A percentile compares a stretch with the other conserved stretches of the same genome.
Evolutionary conservation across 2,329 filamentous ascomycete species (phyloP).

Genomic region (Microdochium trichocladiopsis): DNA sequence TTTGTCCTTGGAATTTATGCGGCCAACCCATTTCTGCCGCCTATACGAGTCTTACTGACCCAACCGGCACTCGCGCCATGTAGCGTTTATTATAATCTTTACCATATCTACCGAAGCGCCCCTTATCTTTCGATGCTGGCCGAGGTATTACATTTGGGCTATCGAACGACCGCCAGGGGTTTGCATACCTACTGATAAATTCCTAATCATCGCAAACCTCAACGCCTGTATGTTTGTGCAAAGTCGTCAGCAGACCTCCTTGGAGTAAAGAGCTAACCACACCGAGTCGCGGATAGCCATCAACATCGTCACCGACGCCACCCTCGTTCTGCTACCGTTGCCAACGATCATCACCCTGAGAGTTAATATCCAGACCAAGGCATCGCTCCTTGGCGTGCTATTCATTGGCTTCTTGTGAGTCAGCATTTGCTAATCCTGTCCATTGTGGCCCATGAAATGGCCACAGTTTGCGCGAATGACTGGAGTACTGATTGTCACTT

Average conservation of each 20-base stretch:
- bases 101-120: conserved; percentile 4
- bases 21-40: not conserved
- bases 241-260: not conserved
- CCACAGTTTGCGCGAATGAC: not conserved
- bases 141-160: not conserved
- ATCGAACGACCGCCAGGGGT: not conserved
- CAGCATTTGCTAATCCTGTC: not conserved
- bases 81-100: conserved; percentile 4
- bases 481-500: not conserved
- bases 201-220: not conserved
- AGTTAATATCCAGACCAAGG: conserved; percentile 5
- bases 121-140: conserved; percentile 3
- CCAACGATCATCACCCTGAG: conserved; percentile 4
- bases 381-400: not conserved
- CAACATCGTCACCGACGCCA: conserved; percentile 4
- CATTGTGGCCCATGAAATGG: not conserved
- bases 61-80: not conserved
- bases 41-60: not conserved
- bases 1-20: not conserved
- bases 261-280: not conserved
- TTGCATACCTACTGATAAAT: not conserved
- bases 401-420: not conserved
- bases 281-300: not conserved
- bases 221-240: not conserved
- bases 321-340: conserved; percentile 4